These are phyloP conservation scores for Gaultheria prostrata DNA, from an alignment of 148 eudicot genomes.

Conservation along the genomic window DNA sequence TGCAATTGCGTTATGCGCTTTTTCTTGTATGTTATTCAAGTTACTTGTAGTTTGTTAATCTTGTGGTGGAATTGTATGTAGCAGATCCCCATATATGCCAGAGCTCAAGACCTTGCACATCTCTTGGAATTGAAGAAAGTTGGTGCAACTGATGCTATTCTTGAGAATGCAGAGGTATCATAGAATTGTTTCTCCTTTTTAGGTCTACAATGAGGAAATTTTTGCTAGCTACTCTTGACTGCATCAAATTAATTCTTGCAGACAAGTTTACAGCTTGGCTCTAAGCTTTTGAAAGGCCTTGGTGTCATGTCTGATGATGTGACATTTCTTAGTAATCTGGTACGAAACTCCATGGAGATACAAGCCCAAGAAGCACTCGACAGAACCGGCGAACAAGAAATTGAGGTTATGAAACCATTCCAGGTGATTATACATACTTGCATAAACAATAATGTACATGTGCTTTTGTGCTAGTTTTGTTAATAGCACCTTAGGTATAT, in stretches of 20 bases:
- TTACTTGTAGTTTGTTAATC: neutral
- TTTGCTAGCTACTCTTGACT: constrained; percentile 20
- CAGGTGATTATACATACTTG: constrained; percentile 42
- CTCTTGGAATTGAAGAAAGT: constrained; percentile 85
- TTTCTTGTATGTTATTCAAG: neutral
- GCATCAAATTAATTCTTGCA: constrained; percentile 28
- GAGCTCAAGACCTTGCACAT: constrained; percentile 80
- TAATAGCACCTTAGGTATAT: neutral
- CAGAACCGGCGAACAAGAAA: constrained; percentile 44
- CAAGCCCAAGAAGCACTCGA: constrained; percentile 65
- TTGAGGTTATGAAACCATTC: constrained; percentile 61
- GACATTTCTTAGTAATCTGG: constrained; percentile 64
- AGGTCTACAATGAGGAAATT: neutral
- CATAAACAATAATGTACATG: neutral
- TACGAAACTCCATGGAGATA: constrained; percentile 82
- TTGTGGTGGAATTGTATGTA: constrained; percentile 8
- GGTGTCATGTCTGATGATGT: constrained; percentile 98
- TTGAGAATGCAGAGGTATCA: constrained; percentile 91
- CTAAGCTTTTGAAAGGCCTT: constrained; percentile 86
- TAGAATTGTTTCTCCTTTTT: constrained; percentile 4
- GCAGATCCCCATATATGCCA: constrained; percentile 87
- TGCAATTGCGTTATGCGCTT: neutral
- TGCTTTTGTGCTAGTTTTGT: neutral
- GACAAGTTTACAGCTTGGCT: constrained; percentile 98
- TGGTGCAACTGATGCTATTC: constrained; percentile 94